A percentile compares a stretch with the other conserved stretches of the same genome.
Conservation (phyloP, 208 protist species). For the Trypanosoma theileri region DNA sequence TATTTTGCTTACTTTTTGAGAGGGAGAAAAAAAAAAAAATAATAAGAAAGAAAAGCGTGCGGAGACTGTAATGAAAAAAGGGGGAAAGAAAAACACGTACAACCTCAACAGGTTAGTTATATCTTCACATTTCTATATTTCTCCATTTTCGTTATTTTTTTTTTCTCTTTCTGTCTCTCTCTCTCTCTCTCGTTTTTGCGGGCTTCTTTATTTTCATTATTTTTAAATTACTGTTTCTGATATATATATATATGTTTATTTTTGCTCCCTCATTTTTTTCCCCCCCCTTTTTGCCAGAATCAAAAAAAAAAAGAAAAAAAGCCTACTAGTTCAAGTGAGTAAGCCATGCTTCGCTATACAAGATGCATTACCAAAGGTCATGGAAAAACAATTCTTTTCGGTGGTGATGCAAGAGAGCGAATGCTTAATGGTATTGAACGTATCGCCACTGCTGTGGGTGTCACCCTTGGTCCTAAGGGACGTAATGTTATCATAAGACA, state of each 20-base stretch:
- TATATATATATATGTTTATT: too few relatives aligned
- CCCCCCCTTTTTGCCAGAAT: too few relatives aligned
- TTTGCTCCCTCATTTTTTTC: too few relatives aligned
- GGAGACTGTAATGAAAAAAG: neutral
- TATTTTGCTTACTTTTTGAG: constrained; percentile 11
- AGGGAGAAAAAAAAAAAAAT: neutral
- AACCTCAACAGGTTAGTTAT: too few relatives aligned
- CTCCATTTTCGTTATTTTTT: too few relatives aligned
- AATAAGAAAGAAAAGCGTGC: neutral
- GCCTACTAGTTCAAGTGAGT: constrained; percentile 16
- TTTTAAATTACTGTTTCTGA: too few relatives aligned
- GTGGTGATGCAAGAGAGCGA: constrained; percentile 89
- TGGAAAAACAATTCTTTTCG: constrained; percentile 96
- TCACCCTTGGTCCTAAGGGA: constrained; percentile 99
- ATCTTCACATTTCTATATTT: too few relatives aligned
- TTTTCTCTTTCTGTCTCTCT: too few relatives aligned
- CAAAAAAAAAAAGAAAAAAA: constrained; percentile 26
- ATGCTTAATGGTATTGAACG: constrained; percentile 97
- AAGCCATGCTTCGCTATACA: constrained; percentile 17
- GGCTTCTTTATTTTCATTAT: too few relatives aligned
- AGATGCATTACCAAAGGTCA: constrained; percentile 26
- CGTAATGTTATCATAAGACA: constrained; percentile 99
- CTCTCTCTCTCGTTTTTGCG: too few relatives aligned
- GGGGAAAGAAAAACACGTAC: neutral
- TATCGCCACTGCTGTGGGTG: constrained; percentile 96